Conservation (phyloP, 1,284 basidiomycete genomes). For the Naganishia liquefaciens region DNA sequence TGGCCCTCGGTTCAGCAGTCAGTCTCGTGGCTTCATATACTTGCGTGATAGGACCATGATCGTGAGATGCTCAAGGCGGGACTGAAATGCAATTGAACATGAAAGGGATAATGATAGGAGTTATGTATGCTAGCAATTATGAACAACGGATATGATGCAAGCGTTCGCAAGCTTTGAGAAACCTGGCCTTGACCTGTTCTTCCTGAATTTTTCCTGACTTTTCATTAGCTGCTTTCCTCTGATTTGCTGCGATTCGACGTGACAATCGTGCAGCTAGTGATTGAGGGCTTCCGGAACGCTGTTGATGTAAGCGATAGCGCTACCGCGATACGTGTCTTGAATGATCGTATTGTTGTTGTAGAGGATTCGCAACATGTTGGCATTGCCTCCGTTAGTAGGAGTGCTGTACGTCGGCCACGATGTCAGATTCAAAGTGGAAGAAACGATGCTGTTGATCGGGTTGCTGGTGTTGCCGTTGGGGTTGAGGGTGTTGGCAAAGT, state of each 20-base stretch:
- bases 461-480: slow-evolving; percentile 39
- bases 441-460: slow-evolving; percentile 26
- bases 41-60: no score
- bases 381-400: slow-evolving; percentile 16
- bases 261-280: slow-evolving; percentile 8
- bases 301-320: slow-evolving; percentile 45
- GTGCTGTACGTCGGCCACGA: slow-evolving; percentile 44
- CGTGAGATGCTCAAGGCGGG: no score
- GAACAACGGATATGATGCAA: not conserved
- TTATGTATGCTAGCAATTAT: slow-evolving; percentile 1
- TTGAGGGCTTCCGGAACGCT: slow-evolving; percentile 31
- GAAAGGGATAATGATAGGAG: not conserved
- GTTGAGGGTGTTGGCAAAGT: slow-evolving; percentile 48
- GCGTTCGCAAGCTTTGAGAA: not conserved
- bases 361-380: slow-evolving; percentile 42
- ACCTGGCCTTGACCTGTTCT: no score
- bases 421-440: slow-evolving; percentile 36
- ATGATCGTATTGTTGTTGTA: slow-evolving; percentile 42
- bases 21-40: no score
- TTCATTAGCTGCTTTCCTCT: not conserved
- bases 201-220: not conserved
- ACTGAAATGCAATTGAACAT: not conserved
- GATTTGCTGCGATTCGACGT: not conserved
- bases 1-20: no score
- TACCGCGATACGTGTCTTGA: slow-evolving; percentile 44